Base-by-base conservation (phyloP, 371 early-diverging fungal species). In the Lichtheimia hyalospora region DNA sequence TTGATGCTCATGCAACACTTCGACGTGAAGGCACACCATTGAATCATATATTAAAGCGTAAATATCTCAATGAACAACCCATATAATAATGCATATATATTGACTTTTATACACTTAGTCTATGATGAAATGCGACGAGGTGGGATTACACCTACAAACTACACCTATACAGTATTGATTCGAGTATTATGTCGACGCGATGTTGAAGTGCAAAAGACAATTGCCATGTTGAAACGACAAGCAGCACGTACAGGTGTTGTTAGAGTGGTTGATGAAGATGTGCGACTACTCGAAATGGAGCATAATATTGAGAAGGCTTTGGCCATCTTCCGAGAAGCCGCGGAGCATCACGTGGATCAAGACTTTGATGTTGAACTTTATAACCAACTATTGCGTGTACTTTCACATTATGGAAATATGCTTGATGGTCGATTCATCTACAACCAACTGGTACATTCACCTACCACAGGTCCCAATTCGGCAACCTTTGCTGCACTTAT, bases 401-500 rank as follows among this genome's bases (percentile, higher is more conserved):
- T 83, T 8, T 77, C 79, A 40, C 74, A 73, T n/a, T 73, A 77
- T 59, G 79, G 81, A 0, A 69, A 72, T 53, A 71, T 68, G 0
- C 52, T 55, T 13, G 70, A 77, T 60, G 72, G 75, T 7, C 58
- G 67, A 8, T 57, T 64, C 55, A 69, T 83, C 8, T 80, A 75
- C 60, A 52, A 70, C 5, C 70, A 74, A 24, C 41, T 83, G 24
- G 61, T 66, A 40, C 56, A 57, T 15, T 61, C 68, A 5, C 49
- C 66, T 10, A 52, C 55, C 1, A 64, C 71, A 8, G 46, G 52
- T 0, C 72, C 79, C 28, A 75, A 67, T 10, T 61, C 79, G 5
- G 74, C 69, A 20, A 83, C 83, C 3, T 83, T 66, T 70, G 79
- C 81, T 25, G 79, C 79, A 12, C 66, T 83, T 34, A 77, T 83